Evolutionary conservation across 257 asterid species (phyloP).

Genomic region (Catharanthus roseus): DNA sequence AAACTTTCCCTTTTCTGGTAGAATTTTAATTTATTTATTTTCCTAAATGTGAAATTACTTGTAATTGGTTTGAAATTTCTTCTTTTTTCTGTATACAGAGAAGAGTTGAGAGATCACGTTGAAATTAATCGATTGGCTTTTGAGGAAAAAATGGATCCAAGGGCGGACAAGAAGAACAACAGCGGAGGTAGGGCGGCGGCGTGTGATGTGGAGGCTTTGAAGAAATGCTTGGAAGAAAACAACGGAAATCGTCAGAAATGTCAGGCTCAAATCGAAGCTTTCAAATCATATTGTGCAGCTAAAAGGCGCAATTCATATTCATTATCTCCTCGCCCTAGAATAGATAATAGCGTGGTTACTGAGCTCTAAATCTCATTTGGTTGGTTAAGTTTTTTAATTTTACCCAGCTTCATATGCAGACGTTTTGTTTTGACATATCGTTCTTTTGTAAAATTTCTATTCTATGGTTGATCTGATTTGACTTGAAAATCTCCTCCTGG

Average conservation of each 20-base stretch:
- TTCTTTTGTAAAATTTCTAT: neutral
- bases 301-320: slow-evolving; percentile 36
- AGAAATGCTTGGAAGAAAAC: slow-evolving; percentile 62
- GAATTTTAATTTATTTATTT: neutral
- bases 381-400: neutral
- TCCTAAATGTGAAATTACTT: neutral
- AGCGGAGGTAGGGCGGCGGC: slow-evolving; percentile 32
- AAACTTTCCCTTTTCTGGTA: too few relatives aligned
- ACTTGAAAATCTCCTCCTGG: too few relatives aligned
- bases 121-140: neutral
- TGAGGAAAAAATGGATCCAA: neutral
- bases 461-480: neutral
- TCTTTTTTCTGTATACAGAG: too few relatives aligned
- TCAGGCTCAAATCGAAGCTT: slow-evolving; percentile 62
- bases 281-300: slow-evolving; percentile 49
- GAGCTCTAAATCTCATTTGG: slow-evolving; percentile 9
- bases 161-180: slow-evolving; percentile 17
- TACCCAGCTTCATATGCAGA: neutral
- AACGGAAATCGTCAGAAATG: slow-evolving; percentile 58
- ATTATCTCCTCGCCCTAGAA: slow-evolving; percentile 9
- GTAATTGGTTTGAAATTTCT: neutral
- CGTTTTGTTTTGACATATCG: too few relatives aligned
- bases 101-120: neutral
- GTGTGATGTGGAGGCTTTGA: slow-evolving; percentile 58
- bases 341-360: neutral